Base-by-base conservation (phyloP, 768 basidiomycete species). In the Russula vinacea region DNA sequence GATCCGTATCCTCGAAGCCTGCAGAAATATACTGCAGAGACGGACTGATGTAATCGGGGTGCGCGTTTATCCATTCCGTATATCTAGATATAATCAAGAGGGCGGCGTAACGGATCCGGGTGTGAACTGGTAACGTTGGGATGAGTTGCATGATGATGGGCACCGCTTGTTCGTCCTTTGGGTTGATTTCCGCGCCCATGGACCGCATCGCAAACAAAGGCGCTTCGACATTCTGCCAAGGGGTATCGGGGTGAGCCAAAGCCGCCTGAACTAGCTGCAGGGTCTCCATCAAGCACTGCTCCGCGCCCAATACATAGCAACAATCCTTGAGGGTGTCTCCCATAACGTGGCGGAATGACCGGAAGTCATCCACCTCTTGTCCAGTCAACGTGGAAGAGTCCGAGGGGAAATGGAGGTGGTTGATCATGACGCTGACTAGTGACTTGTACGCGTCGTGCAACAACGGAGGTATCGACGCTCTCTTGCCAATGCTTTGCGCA, bases 261-360 rank as follows among this genome's bases (percentile, higher is more conserved):
- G 90, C 92, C 8, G 77, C 73, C 35, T 85, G 85, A 66, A 98
- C 89, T 72, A 91, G 81, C 64, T 90, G 86, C 76, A 92, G 92
- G 2, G 94, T 83, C 3, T 88, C 81, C 58, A 87, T 74, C 49
- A 99, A 80, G 72, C 97, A 98, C 2, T 81, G 81, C 56, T 93
- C 88, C 2, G 95, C 83, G 50, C 94, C 90, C 51, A 99, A 82
- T 53, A 99, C 94, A 67, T 88, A 84, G 75, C 97, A 99, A 73
- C 97, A 98, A 73, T 99, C 97, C 76, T 99, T 99, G 67, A 99
- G 82, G 5, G 97, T 98, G 74, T 99, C 95, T 44, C 97, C 97
- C 92, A 99, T 98, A 65, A 94, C 87, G 78, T 99, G 97, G 54
- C 97, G 82, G 80, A 99, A 99, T 4, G 86, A 83, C 24, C 97